Evolutionary conservation across 2,329 filamentous ascomycete genomes (phyloP), one percentile per base, ranked within the genome.

Genomic region (Neonectria sp.): DNA sequence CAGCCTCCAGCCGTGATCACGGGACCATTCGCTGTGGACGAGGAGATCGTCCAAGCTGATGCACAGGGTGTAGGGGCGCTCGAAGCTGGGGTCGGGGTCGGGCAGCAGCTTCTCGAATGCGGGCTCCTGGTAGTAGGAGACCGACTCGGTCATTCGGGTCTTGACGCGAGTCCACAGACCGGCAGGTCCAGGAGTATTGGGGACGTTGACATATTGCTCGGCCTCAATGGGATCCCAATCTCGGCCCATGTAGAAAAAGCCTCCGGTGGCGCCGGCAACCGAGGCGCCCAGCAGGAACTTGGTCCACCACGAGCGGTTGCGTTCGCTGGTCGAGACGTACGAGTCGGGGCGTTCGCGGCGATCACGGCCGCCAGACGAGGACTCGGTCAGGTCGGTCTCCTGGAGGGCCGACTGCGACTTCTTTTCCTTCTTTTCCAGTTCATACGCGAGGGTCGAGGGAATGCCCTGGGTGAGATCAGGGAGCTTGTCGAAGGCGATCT

Each of bases 391-490:
- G 12, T 83, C 81, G 21, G 84, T 67, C 0, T 82, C 73, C 40
- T 82, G 71, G n/a, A 82, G 59, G 13, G 77, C 71, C 45, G 75
- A 76, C 25, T 71, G 69, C 37, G 76, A 73, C 71, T 71, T 79
- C 74, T 74, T 84, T 70, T 71, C 82, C 79, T 68, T 76, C 31
- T 83, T 81, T 0, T 83, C 81, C 63, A 92, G 88, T 82, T 98
- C 95, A 67, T 91, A 91, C 63, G 92, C 93, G 62, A 98, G 87
- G 1, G 95, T 97, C 2, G 95, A 97, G 0, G 95, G 95, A 69
- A 98, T 97, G 71, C 95, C 95, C 77, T 95, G 92, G n/a, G 94
- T 96, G 51, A 98, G 86, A 79, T 98, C 95, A 60, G 95, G 95
- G 13, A 98, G 89, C 60, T 93, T 91, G 75, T 91, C 88, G 59